A percentile compares a stretch with the other conserved stretches of the same genome.
These are phyloP conservation scores for Trichothecium sympodiale DNA, from an alignment of 2,329 filamentous ascomycete genomes.

Conservation along the genomic window DNA sequence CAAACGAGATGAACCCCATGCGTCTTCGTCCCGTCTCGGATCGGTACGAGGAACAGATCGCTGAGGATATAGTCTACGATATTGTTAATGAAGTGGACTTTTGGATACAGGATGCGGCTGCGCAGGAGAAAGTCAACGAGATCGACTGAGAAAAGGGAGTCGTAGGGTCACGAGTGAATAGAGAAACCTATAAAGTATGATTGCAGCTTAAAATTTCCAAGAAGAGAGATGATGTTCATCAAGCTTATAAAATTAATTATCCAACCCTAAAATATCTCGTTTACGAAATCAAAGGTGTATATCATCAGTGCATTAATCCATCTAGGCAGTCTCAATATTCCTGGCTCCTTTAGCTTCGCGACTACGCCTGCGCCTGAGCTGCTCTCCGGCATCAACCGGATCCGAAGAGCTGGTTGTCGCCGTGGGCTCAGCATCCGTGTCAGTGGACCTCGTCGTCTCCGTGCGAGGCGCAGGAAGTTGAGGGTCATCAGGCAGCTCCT, in stretches of 20 bases:
- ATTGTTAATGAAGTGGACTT: slow-evolving; percentile 91
- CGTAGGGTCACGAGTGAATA: slow-evolving; percentile 14
- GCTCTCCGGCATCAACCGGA: too few species aligned
- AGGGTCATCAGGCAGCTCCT: slow-evolving; percentile 39
- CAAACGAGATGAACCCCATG: slow-evolving; percentile 11
- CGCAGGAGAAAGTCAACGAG: slow-evolving; percentile 31
- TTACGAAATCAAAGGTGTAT: too few species aligned
- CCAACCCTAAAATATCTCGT: too few species aligned
- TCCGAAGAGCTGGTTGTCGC: neutral
- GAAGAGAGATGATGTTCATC: neutral
- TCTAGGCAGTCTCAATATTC: too few species aligned
- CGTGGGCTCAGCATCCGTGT: neutral
- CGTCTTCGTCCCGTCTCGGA: slow-evolving; percentile 55
- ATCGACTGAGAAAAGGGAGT: slow-evolving; percentile 51
- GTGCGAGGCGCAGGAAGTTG: slow-evolving; percentile 20
- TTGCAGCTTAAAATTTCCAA: neutral
- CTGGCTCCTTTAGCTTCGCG: too few species aligned
- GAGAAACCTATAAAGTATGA: too few species aligned
- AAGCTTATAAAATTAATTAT: neutral
- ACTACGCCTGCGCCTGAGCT: too few species aligned
- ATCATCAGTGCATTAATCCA: too few species aligned
- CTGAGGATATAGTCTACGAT: slow-evolving; percentile 87
- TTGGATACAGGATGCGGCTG: slow-evolving; percentile 58
- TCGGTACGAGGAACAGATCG: slow-evolving; percentile 85
- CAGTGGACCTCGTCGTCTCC: slow-evolving; percentile 1